These are phyloP conservation scores for Linanthus parryae DNA, from an alignment of 148 eudicot species.

Conservation along the genomic window DNA sequence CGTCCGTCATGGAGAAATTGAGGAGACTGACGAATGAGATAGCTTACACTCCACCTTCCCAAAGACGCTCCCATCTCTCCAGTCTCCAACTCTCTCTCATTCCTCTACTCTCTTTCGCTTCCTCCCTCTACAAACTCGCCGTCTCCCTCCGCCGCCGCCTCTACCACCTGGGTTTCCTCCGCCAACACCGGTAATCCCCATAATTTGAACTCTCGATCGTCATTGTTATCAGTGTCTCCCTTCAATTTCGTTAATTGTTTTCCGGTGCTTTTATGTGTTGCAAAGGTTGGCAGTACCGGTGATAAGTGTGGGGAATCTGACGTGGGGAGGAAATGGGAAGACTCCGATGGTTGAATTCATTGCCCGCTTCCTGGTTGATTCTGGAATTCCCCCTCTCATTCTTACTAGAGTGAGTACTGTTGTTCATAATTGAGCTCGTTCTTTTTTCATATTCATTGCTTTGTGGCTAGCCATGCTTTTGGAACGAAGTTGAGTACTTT, in stretches of 20 bases:
- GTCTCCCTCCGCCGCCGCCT: slow-evolving; percentile 48
- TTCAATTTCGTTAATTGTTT: too few relatives aligned
- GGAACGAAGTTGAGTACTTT: not conserved
- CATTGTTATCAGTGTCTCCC: too few relatives aligned
- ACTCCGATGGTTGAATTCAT: slow-evolving; percentile 97
- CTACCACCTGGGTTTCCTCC: slow-evolving; percentile 32
- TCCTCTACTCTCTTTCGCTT: slow-evolving; percentile 58
- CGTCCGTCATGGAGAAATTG: slow-evolving; percentile 86
- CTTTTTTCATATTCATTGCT: not conserved
- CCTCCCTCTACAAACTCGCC: slow-evolving; percentile 47
- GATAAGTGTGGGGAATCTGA: slow-evolving; percentile 89
- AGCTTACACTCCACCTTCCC: slow-evolving; percentile 35
- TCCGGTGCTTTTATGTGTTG: too few relatives aligned
- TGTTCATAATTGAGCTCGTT: too few relatives aligned
- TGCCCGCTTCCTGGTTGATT: slow-evolving; percentile 45
- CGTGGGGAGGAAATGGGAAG: slow-evolving; percentile 99
- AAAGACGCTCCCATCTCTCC: slow-evolving; percentile 35
- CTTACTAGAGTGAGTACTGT: slow-evolving; percentile 63
- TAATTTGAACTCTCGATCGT: too few relatives aligned
- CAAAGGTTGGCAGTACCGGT: slow-evolving; percentile 78
- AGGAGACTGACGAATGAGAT: slow-evolving; percentile 54
- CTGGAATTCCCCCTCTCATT: slow-evolving; percentile 76
- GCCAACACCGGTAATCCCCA: slow-evolving; percentile 45
- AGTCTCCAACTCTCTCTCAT: slow-evolving; percentile 39
- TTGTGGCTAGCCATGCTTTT: slow-evolving; percentile 2